These are phyloP conservation scores for Aspergillus versicolor DNA, from an alignment of 2,329 filamentous ascomycete genomes.

Conservation along the genomic window DNA sequence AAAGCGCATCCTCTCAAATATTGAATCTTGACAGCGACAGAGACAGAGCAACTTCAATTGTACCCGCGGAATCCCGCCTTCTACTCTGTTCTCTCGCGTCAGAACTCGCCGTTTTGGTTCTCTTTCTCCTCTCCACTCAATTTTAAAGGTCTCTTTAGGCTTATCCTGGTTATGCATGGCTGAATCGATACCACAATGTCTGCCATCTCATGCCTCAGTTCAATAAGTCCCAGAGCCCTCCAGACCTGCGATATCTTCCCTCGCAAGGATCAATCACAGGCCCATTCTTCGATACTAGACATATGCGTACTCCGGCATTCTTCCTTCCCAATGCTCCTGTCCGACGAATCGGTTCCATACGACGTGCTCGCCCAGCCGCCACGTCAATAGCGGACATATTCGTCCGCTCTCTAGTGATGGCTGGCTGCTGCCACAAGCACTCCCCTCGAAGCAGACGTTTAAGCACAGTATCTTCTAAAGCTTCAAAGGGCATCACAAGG, in stretches of 20 bases:
- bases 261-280: constrained; percentile 41
- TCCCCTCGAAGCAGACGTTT: constrained; percentile 34
- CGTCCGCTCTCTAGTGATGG: constrained; percentile 53
- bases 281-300: constrained; percentile 20
- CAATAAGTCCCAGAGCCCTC: constrained; percentile 54
- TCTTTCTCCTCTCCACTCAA: neutral
- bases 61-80: constrained; percentile 14
- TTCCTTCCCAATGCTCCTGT: constrained; percentile 25
- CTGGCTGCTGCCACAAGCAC: constrained; percentile 53
- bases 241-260: constrained; percentile 48
- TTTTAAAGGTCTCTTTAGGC: constrained; percentile 19
- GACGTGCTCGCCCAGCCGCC: constrained; percentile 29
- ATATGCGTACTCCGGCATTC: constrained; percentile 31
- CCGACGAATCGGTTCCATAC: constrained; percentile 27
- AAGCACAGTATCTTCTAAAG: constrained; percentile 23
- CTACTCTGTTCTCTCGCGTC: neutral
- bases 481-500: constrained; percentile 19
- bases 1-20: constrained; percentile 18
- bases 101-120: neutral
- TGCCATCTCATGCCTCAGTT: constrained; percentile 63
- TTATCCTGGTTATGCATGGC: constrained; percentile 32
- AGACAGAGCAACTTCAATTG: constrained; percentile 13
- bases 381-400: constrained; percentile 52
- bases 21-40: constrained; percentile 5
- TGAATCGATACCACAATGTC: constrained; percentile 56